Base-by-base conservation (phyloP, 306 rosid species). In the Trichosanthes truncata region DNA sequence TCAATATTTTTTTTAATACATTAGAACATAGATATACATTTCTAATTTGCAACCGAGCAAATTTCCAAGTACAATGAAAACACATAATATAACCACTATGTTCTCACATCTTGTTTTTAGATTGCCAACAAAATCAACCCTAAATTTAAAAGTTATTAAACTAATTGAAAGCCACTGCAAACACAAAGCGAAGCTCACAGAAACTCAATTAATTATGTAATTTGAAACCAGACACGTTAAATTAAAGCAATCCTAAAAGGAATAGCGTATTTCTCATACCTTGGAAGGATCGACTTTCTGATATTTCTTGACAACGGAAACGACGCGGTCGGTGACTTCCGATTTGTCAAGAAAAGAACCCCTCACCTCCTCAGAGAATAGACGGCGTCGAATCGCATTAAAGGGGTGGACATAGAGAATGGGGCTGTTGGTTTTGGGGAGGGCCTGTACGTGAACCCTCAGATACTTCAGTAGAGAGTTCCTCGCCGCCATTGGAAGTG, bases 241-340 rank as follows among this genome's bases (percentile, higher is more conserved):
- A 74, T 53, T 26, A 74, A 31, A 26, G 62, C 29, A 29, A 74
- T 29, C 61, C 45, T 36, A 29, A 74, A 49, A 51, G 21, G 51
- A 76, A 45, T 20, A 36, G 18, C 35, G 1, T 9, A 71, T 45
- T 31, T 55, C 12, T 76, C 36, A 14, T 57, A 94, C 98, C 98
- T 92, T 93, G 56, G 94, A 84, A 25, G 99, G 97, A 59, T 95
- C 96, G 29, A 93, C 91, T 83, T 95, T 95, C 89, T 93, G 97
- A 87, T 93, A 95, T 77, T 90, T 95, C 87, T 95, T 95, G 82
- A 95, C 97, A 41, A 94, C 95, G 52, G 89, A 82, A 80, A 95
- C 77, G 65, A 95, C 93, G 59, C 99, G 97, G 84, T 95, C 99
- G 41, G 97, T 65, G 84, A 95, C 99, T 87, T 95, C 99, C 13